Percentiles rank a stretch among this genome's conserved stretches.
These are phyloP conservation scores for Gautieria morchelliformis DNA, from an alignment of 768 basidiomycete species.

Conservation along the genomic window DNA sequence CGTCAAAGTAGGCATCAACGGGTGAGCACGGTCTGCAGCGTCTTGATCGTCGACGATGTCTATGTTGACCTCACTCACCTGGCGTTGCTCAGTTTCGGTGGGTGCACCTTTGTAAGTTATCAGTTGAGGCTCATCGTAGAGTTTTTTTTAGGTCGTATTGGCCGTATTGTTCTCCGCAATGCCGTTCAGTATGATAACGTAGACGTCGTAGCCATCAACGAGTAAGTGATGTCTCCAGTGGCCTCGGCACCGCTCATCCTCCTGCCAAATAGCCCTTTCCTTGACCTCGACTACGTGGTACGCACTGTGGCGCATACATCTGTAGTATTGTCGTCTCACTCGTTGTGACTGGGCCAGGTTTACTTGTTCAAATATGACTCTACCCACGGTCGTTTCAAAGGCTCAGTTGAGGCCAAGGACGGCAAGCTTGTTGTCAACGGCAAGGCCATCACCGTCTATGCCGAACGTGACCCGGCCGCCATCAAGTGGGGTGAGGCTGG, in stretches of 20 bases:
- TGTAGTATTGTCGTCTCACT: background rate
- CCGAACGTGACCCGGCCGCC: constrained; percentile 76
- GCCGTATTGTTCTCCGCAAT: constrained; percentile 96
- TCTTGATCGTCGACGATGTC: background rate
- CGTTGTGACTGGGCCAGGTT: constrained; percentile 38
- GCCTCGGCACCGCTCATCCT: background rate
- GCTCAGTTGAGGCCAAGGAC: constrained; percentile 56
- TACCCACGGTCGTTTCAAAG: constrained; percentile 88
- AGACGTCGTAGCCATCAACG: constrained; percentile 90
- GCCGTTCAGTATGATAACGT: constrained; percentile 67
- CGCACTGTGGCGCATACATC: constrained; percentile 12
- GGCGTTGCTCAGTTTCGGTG: constrained; percentile 57
- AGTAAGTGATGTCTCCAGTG: constrained; percentile 41
- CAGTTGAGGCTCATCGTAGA: background rate
- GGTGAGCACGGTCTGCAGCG: constrained; percentile 41
- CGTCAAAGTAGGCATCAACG: constrained; percentile 95
- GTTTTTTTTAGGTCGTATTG: constrained; percentile 79
- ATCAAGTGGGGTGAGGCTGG: constrained; percentile 77
- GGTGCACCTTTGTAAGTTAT: constrained; percentile 17
- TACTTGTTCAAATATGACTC: constrained; percentile 99
- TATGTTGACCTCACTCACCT: background rate
- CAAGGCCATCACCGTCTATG: constrained; percentile 66
- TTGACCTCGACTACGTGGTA: constrained; percentile 94
- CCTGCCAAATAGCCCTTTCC: constrained; percentile 70
- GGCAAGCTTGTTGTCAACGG: constrained; percentile 85